Evolutionary conservation across 441 rosid genomes (phyloP).

Genomic region (Corymbia calophylla): DNA sequence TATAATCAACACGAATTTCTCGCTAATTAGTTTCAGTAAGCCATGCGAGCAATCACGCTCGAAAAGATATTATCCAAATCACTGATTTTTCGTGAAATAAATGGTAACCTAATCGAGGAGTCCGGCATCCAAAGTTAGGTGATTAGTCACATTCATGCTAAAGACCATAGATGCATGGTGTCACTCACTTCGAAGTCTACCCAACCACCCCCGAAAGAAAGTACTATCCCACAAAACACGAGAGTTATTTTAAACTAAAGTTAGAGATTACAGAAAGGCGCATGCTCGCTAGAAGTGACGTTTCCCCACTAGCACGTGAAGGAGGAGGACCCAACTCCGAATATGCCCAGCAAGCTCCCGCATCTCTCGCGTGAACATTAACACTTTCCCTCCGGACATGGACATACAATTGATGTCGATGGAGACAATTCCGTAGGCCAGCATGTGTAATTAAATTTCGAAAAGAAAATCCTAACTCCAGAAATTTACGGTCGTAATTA

Average conservation of each 20-base stretch:
- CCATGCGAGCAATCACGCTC: neutral
- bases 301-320: neutral
- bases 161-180: fast-evolving
- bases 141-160: neutral
- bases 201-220: neutral
- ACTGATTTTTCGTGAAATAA: neutral
- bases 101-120: too few species aligned
- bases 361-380: neutral
- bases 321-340: neutral
- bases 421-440: neutral
- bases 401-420: neutral
- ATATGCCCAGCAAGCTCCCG: neutral
- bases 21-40: neutral
- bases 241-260: neutral
- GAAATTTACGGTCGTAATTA: neutral
- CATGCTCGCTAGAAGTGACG: neutral
- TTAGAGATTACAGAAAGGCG: neutral
- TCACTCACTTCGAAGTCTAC: neutral
- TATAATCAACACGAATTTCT: neutral
- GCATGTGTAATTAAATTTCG: neutral
- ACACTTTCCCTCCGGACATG: too few species aligned
- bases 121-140: neutral
- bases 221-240: neutral
- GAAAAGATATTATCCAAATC: neutral
- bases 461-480: neutral